Evolutionary conservation across 2,329 filamentous ascomycete species (phyloP).

Genomic region (Talaromyces sp.): DNA sequence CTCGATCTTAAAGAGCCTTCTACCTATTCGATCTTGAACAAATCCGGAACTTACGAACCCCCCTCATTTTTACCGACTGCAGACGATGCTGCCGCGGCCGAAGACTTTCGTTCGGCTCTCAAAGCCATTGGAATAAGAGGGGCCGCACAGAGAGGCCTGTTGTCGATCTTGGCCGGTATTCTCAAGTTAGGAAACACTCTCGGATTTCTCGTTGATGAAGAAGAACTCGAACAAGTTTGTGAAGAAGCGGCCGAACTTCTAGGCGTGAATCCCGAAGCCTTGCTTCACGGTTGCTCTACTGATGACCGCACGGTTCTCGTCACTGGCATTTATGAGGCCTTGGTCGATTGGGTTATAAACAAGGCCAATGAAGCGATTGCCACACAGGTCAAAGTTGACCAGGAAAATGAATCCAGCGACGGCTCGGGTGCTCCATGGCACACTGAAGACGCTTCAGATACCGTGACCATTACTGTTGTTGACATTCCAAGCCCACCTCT

Average conservation of each 20-base stretch:
- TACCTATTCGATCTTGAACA: conserved; percentile 72
- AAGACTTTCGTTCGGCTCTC: conserved; percentile 83
- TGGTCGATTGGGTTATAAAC: conserved; percentile 90
- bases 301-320: conserved; percentile 81
- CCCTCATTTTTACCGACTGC: conserved; percentile 87
- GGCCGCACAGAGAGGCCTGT: conserved; percentile 71
- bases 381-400: conserved; percentile 66
- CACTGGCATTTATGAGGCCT: conserved; percentile 82
- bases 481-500: conserved; percentile 78
- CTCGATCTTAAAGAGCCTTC: conserved; percentile 74
- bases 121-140: conserved; percentile 95
- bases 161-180: conserved; percentile 80
- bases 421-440: conserved; percentile 64
- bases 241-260: conserved; percentile 86
- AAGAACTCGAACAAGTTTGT: conserved; percentile 78
- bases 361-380: conserved; percentile 86
- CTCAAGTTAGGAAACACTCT: conserved; percentile 89
- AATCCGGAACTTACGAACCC: conserved; percentile 79
- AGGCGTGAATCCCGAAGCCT: conserved; percentile 79
- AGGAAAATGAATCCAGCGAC: conserved; percentile 63
- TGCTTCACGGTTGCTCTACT: conserved; percentile 74
- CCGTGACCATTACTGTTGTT: conserved; percentile 82
- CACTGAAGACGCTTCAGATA: conserved; percentile 68
- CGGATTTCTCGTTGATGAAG: conserved; percentile 78
- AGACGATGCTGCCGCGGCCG: conserved; percentile 86